Evolutionary conservation across 495 filamentous ascomycete species (phyloP).

Genomic region (Penicillium paradoxum): DNA sequence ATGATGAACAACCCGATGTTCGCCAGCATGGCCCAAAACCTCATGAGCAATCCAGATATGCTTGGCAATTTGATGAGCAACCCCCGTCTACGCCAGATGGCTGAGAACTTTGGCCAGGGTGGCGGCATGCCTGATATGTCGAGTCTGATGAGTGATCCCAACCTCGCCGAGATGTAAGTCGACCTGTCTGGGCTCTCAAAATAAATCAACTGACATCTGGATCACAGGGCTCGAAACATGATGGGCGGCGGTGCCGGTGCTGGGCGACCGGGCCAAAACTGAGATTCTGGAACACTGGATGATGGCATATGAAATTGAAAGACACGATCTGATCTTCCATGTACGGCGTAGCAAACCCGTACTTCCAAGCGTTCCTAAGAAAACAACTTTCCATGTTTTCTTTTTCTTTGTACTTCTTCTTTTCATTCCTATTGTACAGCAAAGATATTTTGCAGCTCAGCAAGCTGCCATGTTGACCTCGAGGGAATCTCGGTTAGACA

Average conservation of each 20-base stretch:
- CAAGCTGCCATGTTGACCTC: too few species aligned
- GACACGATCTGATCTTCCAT: conserved; percentile 20
- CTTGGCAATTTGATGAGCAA: conserved; percentile 90
- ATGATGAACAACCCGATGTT: conserved; percentile 99
- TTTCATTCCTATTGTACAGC: too few species aligned
- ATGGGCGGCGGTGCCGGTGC: conserved; percentile 58
- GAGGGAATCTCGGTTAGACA: too few species aligned
- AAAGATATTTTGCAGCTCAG: too few species aligned
- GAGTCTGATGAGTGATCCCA: conserved; percentile 83
- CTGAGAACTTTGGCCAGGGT: conserved; percentile 47
- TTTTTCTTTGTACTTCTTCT: too few species aligned
- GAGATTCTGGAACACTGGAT: conserved; percentile 4
- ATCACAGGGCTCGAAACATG: conserved; percentile 64
- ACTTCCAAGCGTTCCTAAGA: conserved; percentile 21
- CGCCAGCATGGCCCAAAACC: conserved; percentile 86
- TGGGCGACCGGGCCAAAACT: conserved; percentile 16
- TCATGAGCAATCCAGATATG: conserved; percentile 93
- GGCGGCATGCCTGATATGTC: conserved; percentile 79
- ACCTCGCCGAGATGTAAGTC: conserved; percentile 87
- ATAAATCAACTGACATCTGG: conserved; percentile 10
- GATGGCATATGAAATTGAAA: conserved; percentile 17
- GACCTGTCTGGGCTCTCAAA: not conserved
- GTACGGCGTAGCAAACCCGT: conserved; percentile 13
- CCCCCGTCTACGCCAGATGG: conserved; percentile 79
- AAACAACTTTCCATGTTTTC: not conserved